Conservation (phyloP, 2,329 filamentous ascomycete genomes). For the Arthrobotrys sphaeroides region DNA sequence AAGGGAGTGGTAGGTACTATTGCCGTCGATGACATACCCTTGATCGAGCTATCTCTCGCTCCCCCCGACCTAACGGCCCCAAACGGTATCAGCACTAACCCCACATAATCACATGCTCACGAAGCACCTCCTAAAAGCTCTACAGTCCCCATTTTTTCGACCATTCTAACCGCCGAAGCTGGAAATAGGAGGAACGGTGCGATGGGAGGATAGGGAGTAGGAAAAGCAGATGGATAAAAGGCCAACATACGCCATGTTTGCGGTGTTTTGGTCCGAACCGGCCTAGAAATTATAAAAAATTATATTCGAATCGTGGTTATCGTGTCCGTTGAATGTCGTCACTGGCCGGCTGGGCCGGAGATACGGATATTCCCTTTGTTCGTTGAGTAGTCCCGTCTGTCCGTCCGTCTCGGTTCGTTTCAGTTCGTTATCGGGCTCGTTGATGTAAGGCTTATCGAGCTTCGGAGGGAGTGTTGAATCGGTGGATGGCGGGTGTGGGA, state of each 20-base stretch:
- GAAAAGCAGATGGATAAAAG: no score
- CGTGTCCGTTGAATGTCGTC: slow-evolving; percentile 8
- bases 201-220: neutral
- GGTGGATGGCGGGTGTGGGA: neutral
- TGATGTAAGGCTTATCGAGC: no score
- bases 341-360: slow-evolving; percentile 10
- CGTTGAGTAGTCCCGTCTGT: no score
- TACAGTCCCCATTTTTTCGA: neutral
- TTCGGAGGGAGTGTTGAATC: neutral
- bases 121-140: no score
- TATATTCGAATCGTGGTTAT: neutral
- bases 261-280: slow-evolving; percentile 27
- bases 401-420: no score
- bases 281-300: neutral
- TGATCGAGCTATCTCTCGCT: slow-evolving; percentile 65
- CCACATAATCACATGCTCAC: slow-evolving; percentile 15
- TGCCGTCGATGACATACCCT: slow-evolving; percentile 63
- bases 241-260: slow-evolving; percentile 53
- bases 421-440: no score
- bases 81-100: neutral
- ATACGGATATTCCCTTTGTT: neutral
- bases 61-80: slow-evolving; percentile 56
- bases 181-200: neutral
- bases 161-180: neutral
- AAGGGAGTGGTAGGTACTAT: neutral